Conservation (phyloP, 1,139 yeast species). For the Petasospora rhodanensis region DNA sequence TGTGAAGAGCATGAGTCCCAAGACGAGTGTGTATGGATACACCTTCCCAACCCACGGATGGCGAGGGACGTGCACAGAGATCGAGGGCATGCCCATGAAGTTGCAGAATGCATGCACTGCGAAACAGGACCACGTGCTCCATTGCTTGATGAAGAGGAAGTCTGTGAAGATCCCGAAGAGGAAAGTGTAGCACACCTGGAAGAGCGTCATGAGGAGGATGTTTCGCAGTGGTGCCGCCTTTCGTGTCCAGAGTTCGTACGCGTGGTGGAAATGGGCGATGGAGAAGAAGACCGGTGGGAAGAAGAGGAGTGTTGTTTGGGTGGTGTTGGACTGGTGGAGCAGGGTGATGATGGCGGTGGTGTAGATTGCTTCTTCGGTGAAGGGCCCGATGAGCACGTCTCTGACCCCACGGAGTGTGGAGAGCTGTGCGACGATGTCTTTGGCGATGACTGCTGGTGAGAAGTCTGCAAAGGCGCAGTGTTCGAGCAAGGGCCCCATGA, state of each 20-base stretch:
- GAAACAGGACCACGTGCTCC: slow-evolving; percentile 60
- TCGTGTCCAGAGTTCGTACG: slow-evolving; percentile 44
- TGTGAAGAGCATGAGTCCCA: no score
- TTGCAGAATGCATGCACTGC: slow-evolving; percentile 74
- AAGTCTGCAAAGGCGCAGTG: no score
- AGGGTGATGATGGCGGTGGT: slow-evolving; percentile 55
- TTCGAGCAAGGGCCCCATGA: slow-evolving; percentile 56
- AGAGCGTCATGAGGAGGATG: slow-evolving; percentile 39
- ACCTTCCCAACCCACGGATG: no score
- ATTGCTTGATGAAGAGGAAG: slow-evolving; percentile 47
- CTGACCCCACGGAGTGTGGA: slow-evolving; percentile 49
- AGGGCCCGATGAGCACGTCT: slow-evolving; percentile 73
- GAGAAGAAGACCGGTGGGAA: slow-evolving; percentile 76
- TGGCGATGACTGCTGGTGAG: slow-evolving; percentile 22
- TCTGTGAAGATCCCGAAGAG: slow-evolving; percentile 77
- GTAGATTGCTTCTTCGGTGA: slow-evolving; percentile 83
- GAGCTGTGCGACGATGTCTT: slow-evolving; percentile 26
- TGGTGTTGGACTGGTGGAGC: slow-evolving; percentile 28
- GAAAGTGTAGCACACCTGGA: slow-evolving; percentile 72
- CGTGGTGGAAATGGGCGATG: slow-evolving; percentile 90
- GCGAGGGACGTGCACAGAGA: no score
- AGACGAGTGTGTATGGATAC: no score
- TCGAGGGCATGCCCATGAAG: slow-evolving; percentile 53
- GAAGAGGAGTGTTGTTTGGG: slow-evolving; percentile 30
- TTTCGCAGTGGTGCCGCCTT: slow-evolving; percentile 28